phyloP scores from a whole-genome alignment of 2,329 filamentous ascomycete species.

The Pezicula radicicola region DNA sequence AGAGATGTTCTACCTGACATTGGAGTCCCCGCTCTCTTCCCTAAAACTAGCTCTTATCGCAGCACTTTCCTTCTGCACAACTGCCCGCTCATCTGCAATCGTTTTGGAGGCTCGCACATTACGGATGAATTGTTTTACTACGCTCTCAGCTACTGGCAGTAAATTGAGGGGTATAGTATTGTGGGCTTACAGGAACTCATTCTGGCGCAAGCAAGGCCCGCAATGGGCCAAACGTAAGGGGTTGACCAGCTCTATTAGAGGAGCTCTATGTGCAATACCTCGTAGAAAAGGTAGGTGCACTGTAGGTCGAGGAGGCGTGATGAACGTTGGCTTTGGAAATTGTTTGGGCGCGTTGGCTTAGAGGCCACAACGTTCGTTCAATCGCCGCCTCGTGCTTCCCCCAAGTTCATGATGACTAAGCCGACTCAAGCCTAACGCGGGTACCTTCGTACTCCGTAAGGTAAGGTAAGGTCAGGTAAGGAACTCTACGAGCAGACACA shows the following conservation, averaged over 20 bases:
- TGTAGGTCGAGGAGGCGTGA: too few species aligned
- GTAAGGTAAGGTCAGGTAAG: too few species aligned
- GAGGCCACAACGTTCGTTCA: too few species aligned
- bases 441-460: too few species aligned
- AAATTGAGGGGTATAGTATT: conserved; percentile 8
- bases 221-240: conserved; percentile 24
- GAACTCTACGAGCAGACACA: too few species aligned
- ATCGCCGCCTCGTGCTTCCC: too few species aligned
- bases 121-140: conserved; percentile 99
- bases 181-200: conserved; percentile 31
- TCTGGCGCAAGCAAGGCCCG: conserved; percentile 24
- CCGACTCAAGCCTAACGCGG: too few species aligned
- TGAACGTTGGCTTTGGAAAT: too few species aligned
- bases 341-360: too few species aligned
- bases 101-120: conserved; percentile 98
- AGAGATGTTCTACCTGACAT: conserved; percentile 66
- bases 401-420: too few species aligned
- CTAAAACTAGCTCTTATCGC: conserved; percentile 96
- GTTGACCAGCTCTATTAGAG: conserved; percentile 11
- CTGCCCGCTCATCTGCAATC: conserved; percentile 95
- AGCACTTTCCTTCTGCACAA: conserved; percentile 98
- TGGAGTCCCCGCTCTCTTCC: conserved; percentile 91
- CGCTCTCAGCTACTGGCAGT: conserved; percentile 15
- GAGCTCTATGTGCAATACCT: too few species aligned
- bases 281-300: too few species aligned